A percentile compares a stretch with the other conserved stretches of the same genome.
phyloP scores from a whole-genome alignment of 2,329 filamentous ascomycete genomes.

The Microcera coccophila region DNA sequence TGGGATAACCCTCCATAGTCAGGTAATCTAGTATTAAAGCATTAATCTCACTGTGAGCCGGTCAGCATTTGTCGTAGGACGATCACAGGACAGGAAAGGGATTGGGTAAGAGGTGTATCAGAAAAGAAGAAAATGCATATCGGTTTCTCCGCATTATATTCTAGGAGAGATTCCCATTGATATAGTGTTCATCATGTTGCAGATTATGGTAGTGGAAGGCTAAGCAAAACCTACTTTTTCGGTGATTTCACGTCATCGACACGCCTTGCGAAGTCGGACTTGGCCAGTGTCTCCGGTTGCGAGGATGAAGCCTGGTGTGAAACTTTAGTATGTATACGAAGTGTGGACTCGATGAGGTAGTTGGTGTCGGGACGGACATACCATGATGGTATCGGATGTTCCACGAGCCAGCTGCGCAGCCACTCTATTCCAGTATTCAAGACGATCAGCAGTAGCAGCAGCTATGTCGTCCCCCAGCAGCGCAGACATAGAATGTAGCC shows the following conservation, averaged over 20 bases:
- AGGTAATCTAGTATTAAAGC: slow-evolving; percentile 94
- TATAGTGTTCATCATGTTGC: slow-evolving; percentile 72
- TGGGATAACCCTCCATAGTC: slow-evolving; percentile 90
- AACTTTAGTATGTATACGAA: too few species aligned
- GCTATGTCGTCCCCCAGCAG: not conserved
- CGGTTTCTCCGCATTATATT: slow-evolving; percentile 81
- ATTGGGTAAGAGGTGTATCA: slow-evolving; percentile 32
- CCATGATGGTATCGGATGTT: slow-evolving; percentile 16
- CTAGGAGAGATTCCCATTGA: slow-evolving; percentile 99
- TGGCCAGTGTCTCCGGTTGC: too few species aligned
- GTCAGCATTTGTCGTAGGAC: slow-evolving; percentile 24
- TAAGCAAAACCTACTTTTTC: slow-evolving; percentile 70
- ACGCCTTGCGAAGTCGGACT: slow-evolving; percentile 73
- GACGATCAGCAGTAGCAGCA: not conserved
- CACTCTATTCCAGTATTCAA: not conserved
- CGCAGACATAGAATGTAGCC: slow-evolving; percentile 11
- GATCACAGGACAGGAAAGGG: slow-evolving; percentile 1
- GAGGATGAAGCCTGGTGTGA: too few species aligned
- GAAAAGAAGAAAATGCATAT: slow-evolving; percentile 68
- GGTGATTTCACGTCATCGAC: slow-evolving; percentile 80
- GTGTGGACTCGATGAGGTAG: too few species aligned
- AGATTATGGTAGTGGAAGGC: not conserved
- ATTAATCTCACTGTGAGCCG: slow-evolving; percentile 76
- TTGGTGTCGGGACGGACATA: slow-evolving; percentile 10
- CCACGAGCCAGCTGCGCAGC: not conserved